phyloP scores from a whole-genome alignment of 169 alveolate genomes.

The Plasmodium berghei region DNA sequence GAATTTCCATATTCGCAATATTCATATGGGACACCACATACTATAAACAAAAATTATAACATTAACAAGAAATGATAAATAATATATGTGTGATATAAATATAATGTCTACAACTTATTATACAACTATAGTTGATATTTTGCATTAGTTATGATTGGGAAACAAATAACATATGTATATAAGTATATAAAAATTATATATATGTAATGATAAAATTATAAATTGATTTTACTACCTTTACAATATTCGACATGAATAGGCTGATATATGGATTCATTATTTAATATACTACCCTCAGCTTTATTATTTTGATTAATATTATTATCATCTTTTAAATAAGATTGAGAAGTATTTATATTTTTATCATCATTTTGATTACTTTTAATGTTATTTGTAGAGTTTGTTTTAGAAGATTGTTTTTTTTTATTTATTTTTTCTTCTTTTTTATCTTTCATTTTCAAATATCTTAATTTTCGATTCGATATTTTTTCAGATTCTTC shows the following conservation, averaged over 20 bases:
- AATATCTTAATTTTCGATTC: conserved; percentile 32
- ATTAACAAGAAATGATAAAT: not conserved
- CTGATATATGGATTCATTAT: conserved; percentile 29
- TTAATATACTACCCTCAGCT: not conserved
- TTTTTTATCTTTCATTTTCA: conserved; percentile 66
- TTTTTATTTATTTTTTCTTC: conserved; percentile 54
- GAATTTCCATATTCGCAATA: conserved; percentile 90
- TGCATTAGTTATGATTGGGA: not conserved
- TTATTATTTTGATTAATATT: not conserved
- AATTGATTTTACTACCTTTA: not conserved
- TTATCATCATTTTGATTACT: not conserved
- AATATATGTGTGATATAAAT: not conserved
- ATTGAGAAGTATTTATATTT: conserved; percentile 9
- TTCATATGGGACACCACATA: conserved; percentile 90
- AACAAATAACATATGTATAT: not conserved
- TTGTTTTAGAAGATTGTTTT: conserved; percentile 21
- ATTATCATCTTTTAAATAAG: conserved; percentile 21
- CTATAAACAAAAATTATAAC: conserved; percentile 1
- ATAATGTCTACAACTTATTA: not conserved
- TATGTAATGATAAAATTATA: not conserved
- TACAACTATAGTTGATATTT: too few relatives aligned
- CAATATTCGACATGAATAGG: conserved; percentile 75
- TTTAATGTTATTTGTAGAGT: conserved; percentile 14
- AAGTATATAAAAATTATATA: too few relatives aligned
- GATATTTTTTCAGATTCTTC: conserved; percentile 49